These are phyloP conservation scores for Leishmania aethiopica DNA, from an alignment of 208 protist genomes.

Conservation along the genomic window DNA sequence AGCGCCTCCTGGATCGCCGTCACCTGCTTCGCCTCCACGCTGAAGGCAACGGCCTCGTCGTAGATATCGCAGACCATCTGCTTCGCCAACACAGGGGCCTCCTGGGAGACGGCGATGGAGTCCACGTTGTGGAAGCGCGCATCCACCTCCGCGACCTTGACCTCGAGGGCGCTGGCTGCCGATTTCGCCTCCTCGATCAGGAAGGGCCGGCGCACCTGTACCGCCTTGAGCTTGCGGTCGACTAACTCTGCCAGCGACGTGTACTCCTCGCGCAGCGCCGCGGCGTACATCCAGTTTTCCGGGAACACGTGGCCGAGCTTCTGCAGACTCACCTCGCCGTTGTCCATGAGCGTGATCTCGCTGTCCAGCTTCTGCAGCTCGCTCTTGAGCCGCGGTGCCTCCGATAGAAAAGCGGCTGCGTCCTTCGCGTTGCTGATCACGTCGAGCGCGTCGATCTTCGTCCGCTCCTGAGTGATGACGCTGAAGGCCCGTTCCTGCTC, in stretches of 20 bases:
- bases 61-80: conserved; percentile 72
- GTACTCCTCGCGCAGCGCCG: conserved; percentile 94
- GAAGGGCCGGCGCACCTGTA: conserved; percentile 79
- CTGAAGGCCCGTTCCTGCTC: conserved; percentile 62
- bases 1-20: conserved; percentile 80
- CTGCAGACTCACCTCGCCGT: conserved; percentile 88
- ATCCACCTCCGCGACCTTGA: conserved; percentile 59
- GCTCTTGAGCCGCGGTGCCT: conserved; percentile 75
- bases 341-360: conserved; percentile 71
- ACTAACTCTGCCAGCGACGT: conserved; percentile 93
- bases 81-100: conserved; percentile 51
- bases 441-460: conserved; percentile 82
- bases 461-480: conserved; percentile 56
- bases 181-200: conserved; percentile 62
- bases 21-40: conserved; percentile 82
- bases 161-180: conserved; percentile 60
- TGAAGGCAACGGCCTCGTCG: conserved; percentile 56
- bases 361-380: conserved; percentile 51
- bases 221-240: conserved; percentile 85
- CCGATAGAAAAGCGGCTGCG: conserved; percentile 68
- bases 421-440: conserved; percentile 89
- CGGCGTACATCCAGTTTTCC: conserved; percentile 90
- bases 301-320: conserved; percentile 92
- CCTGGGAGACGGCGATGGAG: conserved; percentile 35
- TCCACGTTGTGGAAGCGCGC: conserved; percentile 48